These are phyloP conservation scores for Plantago lanceolata DNA, from an alignment of 305 asterid genomes.

Conservation along the genomic window DNA sequence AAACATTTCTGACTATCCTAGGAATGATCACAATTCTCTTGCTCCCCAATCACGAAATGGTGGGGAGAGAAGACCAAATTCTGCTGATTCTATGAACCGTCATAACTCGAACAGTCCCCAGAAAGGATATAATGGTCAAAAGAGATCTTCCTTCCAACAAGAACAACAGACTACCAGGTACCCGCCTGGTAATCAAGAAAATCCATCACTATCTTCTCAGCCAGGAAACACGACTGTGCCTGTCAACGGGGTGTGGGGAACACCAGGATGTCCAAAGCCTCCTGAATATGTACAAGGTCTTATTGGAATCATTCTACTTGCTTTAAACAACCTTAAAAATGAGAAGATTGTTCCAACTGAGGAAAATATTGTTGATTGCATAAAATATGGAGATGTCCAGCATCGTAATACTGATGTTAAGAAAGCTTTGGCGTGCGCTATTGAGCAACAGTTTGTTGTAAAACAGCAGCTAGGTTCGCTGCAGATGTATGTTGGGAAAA, in stretches of 20 bases:
- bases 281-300: constrained; percentile 67
- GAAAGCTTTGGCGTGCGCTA: constrained; percentile 76
- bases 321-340: constrained; percentile 69
- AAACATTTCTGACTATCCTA: constrained; percentile 32
- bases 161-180: constrained; percentile 39
- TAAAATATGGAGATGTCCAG: constrained; percentile 60
- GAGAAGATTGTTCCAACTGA: constrained; percentile 87
- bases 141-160: constrained; percentile 37
- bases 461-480: constrained; percentile 52
- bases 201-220: constrained; percentile 42
- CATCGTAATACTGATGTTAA: constrained; percentile 74
- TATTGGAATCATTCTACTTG: constrained; percentile 69
- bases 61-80: constrained; percentile 55
- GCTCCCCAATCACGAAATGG: constrained; percentile 44
- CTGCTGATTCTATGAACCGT: constrained; percentile 40
- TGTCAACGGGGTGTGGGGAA: constrained; percentile 56
- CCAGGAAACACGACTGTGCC: constrained; percentile 30
- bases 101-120: constrained; percentile 36
- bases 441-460: constrained; percentile 78
- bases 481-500: constrained; percentile 68
- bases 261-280: constrained; percentile 70
- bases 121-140: constrained; percentile 46
- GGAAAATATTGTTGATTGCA: constrained; percentile 71
- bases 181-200: constrained; percentile 42
- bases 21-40: constrained; percentile 26